These are phyloP conservation scores for Chaetomium sp. DNA, from an alignment of 2,329 filamentous ascomycete species.

Conservation along the genomic window DNA sequence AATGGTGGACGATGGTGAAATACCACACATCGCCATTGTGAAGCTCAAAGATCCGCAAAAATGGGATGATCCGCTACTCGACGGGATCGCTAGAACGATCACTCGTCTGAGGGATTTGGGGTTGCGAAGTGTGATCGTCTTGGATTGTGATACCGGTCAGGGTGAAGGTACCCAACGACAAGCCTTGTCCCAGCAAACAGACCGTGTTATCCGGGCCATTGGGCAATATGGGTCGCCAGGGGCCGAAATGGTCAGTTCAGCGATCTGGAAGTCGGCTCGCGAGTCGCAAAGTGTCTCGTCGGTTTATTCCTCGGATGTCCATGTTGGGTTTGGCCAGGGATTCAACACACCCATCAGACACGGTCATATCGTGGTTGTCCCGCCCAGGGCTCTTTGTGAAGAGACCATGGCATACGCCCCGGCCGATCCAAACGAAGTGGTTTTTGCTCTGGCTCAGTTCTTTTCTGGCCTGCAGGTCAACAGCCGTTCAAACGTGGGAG, in stretches of 20 bases:
- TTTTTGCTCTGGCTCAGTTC: slow-evolving; percentile 71
- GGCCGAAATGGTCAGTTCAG: slow-evolving; percentile 60
- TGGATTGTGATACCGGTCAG: slow-evolving; percentile 58
- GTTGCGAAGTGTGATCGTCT: slow-evolving; percentile 71
- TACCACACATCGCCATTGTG: slow-evolving; percentile 72
- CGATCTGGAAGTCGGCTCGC: slow-evolving; percentile 34
- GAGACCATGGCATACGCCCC: slow-evolving; percentile 34
- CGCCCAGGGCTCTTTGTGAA: slow-evolving; percentile 40
- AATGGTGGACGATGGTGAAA: slow-evolving; percentile 30
- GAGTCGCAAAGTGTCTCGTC: slow-evolving; percentile 25
- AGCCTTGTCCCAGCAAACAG: slow-evolving; percentile 55
- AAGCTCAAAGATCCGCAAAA: slow-evolving; percentile 71
- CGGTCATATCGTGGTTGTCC: slow-evolving; percentile 65
- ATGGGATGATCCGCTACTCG: slow-evolving; percentile 61
- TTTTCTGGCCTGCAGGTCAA: slow-evolving; percentile 59
- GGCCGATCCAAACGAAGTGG: slow-evolving; percentile 51
- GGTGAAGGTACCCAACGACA: slow-evolving; percentile 31
- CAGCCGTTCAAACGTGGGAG: slow-evolving; percentile 6
- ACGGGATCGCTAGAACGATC: slow-evolving; percentile 75
- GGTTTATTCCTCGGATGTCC: slow-evolving; percentile 30
- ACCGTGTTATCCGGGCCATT: slow-evolving; percentile 68
- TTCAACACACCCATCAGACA: slow-evolving; percentile 60
- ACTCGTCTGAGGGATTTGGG: slow-evolving; percentile 78
- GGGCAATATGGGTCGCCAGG: slow-evolving; percentile 62
- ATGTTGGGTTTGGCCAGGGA: slow-evolving; percentile 42